Percentiles rank a stretch among this genome's conserved stretches.
phyloP scores from a whole-genome alignment of 2,329 filamentous ascomycete species.

The Phyllosticta ampelicida region DNA sequence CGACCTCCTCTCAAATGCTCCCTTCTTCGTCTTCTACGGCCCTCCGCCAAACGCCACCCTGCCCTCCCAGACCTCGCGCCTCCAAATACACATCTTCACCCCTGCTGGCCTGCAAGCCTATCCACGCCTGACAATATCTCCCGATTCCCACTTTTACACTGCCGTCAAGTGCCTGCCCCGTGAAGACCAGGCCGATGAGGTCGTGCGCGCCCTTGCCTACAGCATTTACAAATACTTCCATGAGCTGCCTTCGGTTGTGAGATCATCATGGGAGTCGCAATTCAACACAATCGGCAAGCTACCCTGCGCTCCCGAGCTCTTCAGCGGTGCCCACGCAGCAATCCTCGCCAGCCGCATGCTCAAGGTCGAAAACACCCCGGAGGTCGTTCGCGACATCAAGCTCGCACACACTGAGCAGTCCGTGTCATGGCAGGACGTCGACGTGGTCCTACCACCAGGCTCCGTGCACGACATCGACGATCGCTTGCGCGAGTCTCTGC shows the following conservation, averaged over 20 bases:
- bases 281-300: conserved; percentile 44
- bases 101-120: conserved; percentile 84
- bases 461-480: conserved; percentile 43
- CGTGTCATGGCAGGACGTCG: conserved; percentile 75
- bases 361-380: conserved; percentile 63
- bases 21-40: conserved; percentile 85
- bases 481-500: conserved; percentile 41
- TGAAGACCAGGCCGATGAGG: conserved; percentile 90
- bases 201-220: conserved; percentile 83
- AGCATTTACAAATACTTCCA: conserved; percentile 89
- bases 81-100: conserved; percentile 87
- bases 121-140: conserved; percentile 82
- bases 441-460: conserved; percentile 72
- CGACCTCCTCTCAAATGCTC: conserved; percentile 66
- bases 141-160: conserved; percentile 80
- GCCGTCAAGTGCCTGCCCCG: conserved; percentile 84
- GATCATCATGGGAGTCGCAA: conserved; percentile 52
- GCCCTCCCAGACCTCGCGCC: conserved; percentile 78
- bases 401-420: conserved; percentile 71
- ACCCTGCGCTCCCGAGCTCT: conserved; percentile 57
- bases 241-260: conserved; percentile 70
- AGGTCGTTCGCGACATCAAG: conserved; percentile 63
- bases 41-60: conserved; percentile 82
- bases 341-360: conserved; percentile 79
- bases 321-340: conserved; percentile 86